Base-by-base conservation (phyloP, 257 asterid species). In the Scutellaria barbata region DNA sequence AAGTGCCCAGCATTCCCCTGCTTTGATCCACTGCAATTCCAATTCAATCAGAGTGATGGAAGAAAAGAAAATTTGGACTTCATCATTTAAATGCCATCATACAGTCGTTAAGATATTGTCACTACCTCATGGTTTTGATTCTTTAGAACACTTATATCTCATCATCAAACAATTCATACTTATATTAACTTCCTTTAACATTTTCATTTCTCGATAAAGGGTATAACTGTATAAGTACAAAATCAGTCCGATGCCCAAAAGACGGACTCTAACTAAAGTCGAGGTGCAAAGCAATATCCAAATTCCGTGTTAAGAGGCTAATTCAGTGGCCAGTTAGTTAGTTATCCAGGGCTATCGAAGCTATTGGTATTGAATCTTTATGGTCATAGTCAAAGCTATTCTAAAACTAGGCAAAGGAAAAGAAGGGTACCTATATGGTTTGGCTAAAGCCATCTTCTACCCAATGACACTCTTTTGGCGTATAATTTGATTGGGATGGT, bases 1-100 rank as follows among this genome's bases (percentile, higher is more conserved):
- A 89, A 4, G 96, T 87, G 56, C 96, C 96, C 39, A 89, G 70
- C 95, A 89, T 89, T 61, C 95, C 96, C 68, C 83, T 76, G 78
- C 88, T 89, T 81, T 74, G 85, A 73, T 89, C 96, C 71, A 87
- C 92, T 87, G 80, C 76, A 73, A 77, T 56, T 41, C 63, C 76
- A 61, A 84, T 35, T 35, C 69, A 68, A 39, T 59, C 10, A 42
- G 7, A 47, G 69, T 13, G n/a, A 25, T 1, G 43, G 2, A 35
- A 7, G 35, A 30, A 30, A 30, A 30, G 4, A 2, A 30, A 30
- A 30, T 3, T 30, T 5, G 35, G 5, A 30, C 35, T 30, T 30
- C 35, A 30, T 30, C 35, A 30, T 30, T 30, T 30, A 30, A 30
- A 2, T 1, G 7, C 1, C 16, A 55, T 22, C 39, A 33, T n/a